Evolutionary conservation across 1,284 basidiomycete species (phyloP).

Genomic region (Caloboletus firmus): DNA sequence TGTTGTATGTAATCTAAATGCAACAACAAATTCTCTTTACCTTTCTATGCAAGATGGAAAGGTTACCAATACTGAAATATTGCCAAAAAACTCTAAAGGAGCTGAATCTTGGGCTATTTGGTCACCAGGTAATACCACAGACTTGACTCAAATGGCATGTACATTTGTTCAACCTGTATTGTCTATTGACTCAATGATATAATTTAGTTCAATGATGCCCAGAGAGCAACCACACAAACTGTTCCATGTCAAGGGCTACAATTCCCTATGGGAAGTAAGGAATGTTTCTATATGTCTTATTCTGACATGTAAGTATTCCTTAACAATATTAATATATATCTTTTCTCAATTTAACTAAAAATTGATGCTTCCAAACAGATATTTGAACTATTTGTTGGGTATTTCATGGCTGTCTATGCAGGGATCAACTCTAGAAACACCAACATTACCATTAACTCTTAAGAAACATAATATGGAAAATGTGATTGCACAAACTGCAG

Average conservation of each 20-base stretch:
- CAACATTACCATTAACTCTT: not conserved
- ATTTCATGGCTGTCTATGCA: not conserved
- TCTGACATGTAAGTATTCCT: not conserved
- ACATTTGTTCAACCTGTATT: not conserved
- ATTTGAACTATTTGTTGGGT: not conserved
- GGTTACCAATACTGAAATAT: no score
- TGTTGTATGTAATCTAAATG: slow-evolving; percentile 7
- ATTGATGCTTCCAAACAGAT: not conserved
- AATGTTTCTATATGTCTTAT: not conserved
- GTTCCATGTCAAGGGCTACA: not conserved
- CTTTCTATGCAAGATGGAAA: no score
- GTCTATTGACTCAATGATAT: not conserved
- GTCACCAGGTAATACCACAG: not conserved
- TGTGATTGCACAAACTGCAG: slow-evolving; percentile 8
- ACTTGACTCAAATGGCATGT: slow-evolving; percentile 1
- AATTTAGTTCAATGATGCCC: not conserved
- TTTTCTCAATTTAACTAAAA: not conserved
- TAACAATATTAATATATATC: no score
- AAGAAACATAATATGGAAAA: not conserved
- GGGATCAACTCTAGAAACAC: not conserved
- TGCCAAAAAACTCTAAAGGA: no score
- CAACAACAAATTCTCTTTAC: not conserved
- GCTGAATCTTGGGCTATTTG: slow-evolving; percentile 2
- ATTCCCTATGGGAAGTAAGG: not conserved
- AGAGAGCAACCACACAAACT: fast-evolving